These are phyloP conservation scores for Suillus bovinus DNA, from an alignment of 768 basidiomycete genomes.

Conservation along the genomic window DNA sequence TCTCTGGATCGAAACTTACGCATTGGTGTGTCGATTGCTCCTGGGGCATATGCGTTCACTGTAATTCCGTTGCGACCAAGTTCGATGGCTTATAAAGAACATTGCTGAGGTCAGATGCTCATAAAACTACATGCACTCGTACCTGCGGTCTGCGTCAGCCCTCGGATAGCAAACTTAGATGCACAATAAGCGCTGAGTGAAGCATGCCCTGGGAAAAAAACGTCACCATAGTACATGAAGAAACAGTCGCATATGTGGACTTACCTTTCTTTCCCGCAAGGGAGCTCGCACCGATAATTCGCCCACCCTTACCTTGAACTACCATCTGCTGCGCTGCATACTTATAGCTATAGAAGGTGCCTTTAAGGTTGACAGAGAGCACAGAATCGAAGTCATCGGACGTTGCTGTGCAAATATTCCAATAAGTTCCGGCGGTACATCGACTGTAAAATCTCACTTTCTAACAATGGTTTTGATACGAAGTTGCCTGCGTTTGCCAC, in stretches of 20 bases:
- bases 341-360: conserved; percentile 43
- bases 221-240: neutral
- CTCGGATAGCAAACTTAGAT: conserved; percentile 45
- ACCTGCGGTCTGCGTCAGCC: conserved; percentile 39
- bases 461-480: conserved; percentile 7
- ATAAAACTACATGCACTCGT: neutral
- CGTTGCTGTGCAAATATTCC: conserved; percentile 18
- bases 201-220: conserved; percentile 27
- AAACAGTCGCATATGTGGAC: neutral
- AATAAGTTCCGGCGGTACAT: neutral
- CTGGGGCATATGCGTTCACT: conserved; percentile 37
- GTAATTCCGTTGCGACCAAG: conserved; percentile 31
- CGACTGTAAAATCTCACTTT: conserved; percentile 18
- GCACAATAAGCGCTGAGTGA: conserved; percentile 33
- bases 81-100: conserved; percentile 28
- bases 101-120: neutral
- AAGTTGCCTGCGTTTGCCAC: conserved; percentile 27
- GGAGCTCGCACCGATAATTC: conserved; percentile 43
- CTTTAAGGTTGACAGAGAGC: conserved; percentile 40
- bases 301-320: conserved; percentile 41
- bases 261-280: conserved; percentile 35
- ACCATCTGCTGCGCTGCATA: conserved; percentile 46
- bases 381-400: conserved; percentile 35
- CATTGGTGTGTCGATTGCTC: conserved; percentile 30
- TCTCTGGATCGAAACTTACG: conserved; percentile 23